A percentile compares a stretch with the other conserved stretches of the same genome.
Evolutionary conservation across 257 asterid species (phyloP).

Genomic region (Solanum okadae): DNA sequence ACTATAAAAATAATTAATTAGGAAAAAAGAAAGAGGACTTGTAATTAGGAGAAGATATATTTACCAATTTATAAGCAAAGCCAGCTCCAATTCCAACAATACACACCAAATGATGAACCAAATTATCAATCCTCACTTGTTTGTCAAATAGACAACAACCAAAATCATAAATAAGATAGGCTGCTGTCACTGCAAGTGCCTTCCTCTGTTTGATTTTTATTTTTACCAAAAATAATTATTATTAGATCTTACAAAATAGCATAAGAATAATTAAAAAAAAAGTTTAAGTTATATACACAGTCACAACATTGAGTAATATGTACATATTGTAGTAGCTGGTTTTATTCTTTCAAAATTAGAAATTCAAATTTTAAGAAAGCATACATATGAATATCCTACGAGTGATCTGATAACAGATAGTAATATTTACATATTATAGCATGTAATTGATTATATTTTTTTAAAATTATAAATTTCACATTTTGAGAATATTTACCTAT

Average conservation of each 20-base stretch:
- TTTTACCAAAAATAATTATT: background rate
- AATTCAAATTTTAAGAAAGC: background rate
- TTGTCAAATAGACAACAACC: slow-evolving; percentile 57
- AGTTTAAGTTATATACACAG: background rate
- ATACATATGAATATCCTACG: background rate
- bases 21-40: background rate
- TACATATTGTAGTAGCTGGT: background rate
- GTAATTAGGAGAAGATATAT: background rate
- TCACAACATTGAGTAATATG: background rate
- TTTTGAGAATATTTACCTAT: background rate
- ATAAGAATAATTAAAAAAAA: background rate
- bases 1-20: background rate
- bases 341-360: background rate
- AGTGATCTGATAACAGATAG: background rate
- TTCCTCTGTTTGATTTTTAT: slow-evolving; percentile 37
- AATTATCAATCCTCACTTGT: slow-evolving; percentile 44
- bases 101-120: slow-evolving; percentile 69
- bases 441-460: background rate
- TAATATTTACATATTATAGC: background rate
- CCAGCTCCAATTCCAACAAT: slow-evolving; percentile 68
- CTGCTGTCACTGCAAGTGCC: slow-evolving; percentile 41
- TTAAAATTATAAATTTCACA: background rate
- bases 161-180: slow-evolving; percentile 65
- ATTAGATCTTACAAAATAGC: background rate
- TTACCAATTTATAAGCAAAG: slow-evolving; percentile 64